These are phyloP conservation scores for Arachnomyces sp. DNA, from an alignment of 2,329 filamentous ascomycete species.

Conservation along the genomic window DNA sequence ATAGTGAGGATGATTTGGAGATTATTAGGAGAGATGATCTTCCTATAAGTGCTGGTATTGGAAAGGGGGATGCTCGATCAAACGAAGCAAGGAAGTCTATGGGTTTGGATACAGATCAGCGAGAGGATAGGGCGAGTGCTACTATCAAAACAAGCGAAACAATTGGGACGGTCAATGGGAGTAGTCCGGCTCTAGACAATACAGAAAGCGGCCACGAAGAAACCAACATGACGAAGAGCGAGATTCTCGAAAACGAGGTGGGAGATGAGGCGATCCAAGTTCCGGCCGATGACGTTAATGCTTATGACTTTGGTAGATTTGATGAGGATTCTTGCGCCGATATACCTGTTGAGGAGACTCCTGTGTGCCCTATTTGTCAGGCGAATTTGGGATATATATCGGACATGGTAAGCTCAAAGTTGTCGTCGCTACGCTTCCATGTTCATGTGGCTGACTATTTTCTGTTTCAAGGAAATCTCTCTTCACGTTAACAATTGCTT, in stretches of 20 bases:
- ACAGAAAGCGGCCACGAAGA: constrained; percentile 26
- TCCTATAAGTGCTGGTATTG: no score
- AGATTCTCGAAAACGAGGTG: constrained; percentile 36
- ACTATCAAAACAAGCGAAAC: constrained; percentile 49
- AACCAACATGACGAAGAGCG: constrained; percentile 9
- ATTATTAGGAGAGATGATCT: constrained; percentile 12
- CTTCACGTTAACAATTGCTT: constrained; percentile 89
- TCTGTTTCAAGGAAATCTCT: constrained; percentile 53
- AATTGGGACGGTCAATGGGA: no score
- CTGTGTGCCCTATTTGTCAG: constrained; percentile 70
- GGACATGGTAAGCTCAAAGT: constrained; percentile 26
- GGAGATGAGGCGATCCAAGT: constrained; percentile 32
- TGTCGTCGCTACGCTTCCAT: neutral
- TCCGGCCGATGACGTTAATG: constrained; percentile 8
- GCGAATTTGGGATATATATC: constrained; percentile 52
- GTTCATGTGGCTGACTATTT: constrained; percentile 1
- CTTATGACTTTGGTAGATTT: constrained; percentile 11
- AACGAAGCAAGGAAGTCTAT: no score
- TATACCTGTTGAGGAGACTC: constrained; percentile 16
- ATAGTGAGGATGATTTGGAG: constrained; percentile 51
- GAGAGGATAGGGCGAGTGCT: no score
- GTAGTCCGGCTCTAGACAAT: constrained; percentile 27
- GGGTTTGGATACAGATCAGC: no score
- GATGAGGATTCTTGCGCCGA: constrained; percentile 12
- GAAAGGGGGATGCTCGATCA: constrained; percentile 54